Evolutionary conservation across 2,329 filamentous ascomycete genomes (phyloP), one percentile per base, ranked within the genome.

Genomic region (Xylariomycetidae sp.): DNA sequence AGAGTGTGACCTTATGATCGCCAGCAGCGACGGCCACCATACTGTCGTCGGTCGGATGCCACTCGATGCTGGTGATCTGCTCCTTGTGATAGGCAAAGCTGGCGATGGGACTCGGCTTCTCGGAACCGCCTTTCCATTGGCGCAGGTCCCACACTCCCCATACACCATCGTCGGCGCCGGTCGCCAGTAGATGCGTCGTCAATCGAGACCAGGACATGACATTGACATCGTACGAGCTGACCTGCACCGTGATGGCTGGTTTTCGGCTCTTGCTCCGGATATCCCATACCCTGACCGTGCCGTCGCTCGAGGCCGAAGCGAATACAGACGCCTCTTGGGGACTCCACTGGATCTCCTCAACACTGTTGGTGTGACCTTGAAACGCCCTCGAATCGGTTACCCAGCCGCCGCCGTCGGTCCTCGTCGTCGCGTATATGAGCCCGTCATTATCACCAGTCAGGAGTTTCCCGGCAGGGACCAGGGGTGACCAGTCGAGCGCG

Each of bases 331-430:
- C 80, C 66, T 98, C 92, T 13, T 82, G 86, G 0, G 92, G 92
- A 32, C 87, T 94, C 92, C 92, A 98, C 62, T 97, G 90, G 16
- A 98, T 70, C 57, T 98, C 92, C 67, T 98, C 92, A 12, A 98
- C 80, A 32, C 85, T 90, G 54, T 81, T 78, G 7, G 74, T 75
- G 67, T 98, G 92, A 31, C 89, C 90, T 15, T 77, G 77, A 64
- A 94, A 94, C 1, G 90, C 71, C 27, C 85, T 77, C 10, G 77
- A 85, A 58, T 96, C 89, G 5, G 88, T 94, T 13, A 86, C 82
- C 74, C 88, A 97, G 42, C 85, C 85, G 33, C 89, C 92, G 38
- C 86, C 88, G 54, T 92, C 86, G 31, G 83, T 89, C 37, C 87
- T 76, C 6, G 87, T 88, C 2, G 90, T 96, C 40, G 82, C 72